These are phyloP conservation scores for Coffea humblotiana DNA, from an alignment of 305 asterid species.

Conservation along the genomic window DNA sequence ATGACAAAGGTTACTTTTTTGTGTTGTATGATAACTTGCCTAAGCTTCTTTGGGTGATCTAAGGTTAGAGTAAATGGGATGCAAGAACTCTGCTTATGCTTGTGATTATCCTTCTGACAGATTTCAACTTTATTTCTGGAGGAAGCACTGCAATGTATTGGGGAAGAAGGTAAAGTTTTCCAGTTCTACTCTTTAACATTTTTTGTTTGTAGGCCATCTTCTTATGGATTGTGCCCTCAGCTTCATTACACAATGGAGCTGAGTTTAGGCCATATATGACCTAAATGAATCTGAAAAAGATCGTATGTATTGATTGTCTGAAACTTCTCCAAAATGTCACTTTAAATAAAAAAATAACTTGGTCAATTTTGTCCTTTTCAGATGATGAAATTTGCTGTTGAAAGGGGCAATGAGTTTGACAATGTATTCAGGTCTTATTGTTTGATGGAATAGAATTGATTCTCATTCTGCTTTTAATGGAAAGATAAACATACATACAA, in stretches of 20 bases:
- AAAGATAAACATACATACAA: not conserved
- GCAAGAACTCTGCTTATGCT: not conserved
- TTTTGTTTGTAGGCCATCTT: conserved; percentile 3
- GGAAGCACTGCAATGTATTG: conserved; percentile 39
- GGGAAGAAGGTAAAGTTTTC: conserved; percentile 15
- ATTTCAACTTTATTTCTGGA: conserved; percentile 37
- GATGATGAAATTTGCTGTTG: not conserved
- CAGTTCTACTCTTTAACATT: too few relatives aligned
- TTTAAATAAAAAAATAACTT: not conserved
- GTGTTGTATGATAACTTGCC: conserved; percentile 17
- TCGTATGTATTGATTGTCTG: not conserved
- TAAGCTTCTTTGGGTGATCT: conserved; percentile 9
- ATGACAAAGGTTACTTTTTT: conserved; percentile 52
- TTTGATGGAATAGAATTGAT: not conserved
- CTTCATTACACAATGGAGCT: too few relatives aligned
- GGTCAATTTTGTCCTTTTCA: not conserved
- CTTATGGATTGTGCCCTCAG: not conserved
- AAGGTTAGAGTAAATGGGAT: not conserved
- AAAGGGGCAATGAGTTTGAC: not conserved
- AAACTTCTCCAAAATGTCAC: not conserved
- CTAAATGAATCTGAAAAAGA: not conserved
- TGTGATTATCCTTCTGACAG: conserved; percentile 31
- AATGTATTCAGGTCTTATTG: not conserved
- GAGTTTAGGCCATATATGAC: not conserved
- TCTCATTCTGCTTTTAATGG: not conserved